Base-by-base conservation (phyloP, 2,329 filamentous ascomycete genomes). In the Pseudogymnoascus sp. region DNA sequence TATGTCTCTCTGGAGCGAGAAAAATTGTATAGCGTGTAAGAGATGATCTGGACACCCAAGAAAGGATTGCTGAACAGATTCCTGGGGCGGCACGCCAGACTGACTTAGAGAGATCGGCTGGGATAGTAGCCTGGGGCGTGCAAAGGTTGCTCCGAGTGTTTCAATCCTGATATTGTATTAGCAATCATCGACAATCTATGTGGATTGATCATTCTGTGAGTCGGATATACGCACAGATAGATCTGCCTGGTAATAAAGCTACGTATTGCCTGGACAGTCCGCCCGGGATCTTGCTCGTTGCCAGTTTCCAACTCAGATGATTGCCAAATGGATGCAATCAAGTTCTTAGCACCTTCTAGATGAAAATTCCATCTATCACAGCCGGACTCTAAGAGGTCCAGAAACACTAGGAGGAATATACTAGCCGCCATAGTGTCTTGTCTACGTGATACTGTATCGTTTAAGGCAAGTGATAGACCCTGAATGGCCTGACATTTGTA, bases 181-280 rank as follows among this genome's bases (percentile, higher is more conserved):
- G 29, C 14, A 43, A 23, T 14, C 10, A 23, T 23, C 39, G 5
- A 23, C 10, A 43, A 43, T 43, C 10, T 43, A 23, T 23, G 23
- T 11, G 6, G 12, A 35, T 58, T 74, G 12, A 69, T 72, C 37
- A 62, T 74, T 1, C 73, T 76, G 60, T 72, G 72, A 1, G 74
- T 76, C 2, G 69, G 72, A 26, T 43, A 74, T 73, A 75, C 43
- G 68, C 68, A 16, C 76, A 74, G 74, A 69, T 71, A 11, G 70
- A 74, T 21, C 72, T 74, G 63, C 64, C 35, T 68, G 62, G 64
- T 23, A 64, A 66, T 59, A 62, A 62, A 62, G 16, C 31, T 31
- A 16, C 41, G 60, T 60, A 62, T 31, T 23, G 37, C 60, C 41
- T 60, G 19, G 33, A 62, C 21, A n/a, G 60, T 62, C 19, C 39